Base-by-base conservation (phyloP, 805 yeast species). In the Kazachstania taianensis region DNA sequence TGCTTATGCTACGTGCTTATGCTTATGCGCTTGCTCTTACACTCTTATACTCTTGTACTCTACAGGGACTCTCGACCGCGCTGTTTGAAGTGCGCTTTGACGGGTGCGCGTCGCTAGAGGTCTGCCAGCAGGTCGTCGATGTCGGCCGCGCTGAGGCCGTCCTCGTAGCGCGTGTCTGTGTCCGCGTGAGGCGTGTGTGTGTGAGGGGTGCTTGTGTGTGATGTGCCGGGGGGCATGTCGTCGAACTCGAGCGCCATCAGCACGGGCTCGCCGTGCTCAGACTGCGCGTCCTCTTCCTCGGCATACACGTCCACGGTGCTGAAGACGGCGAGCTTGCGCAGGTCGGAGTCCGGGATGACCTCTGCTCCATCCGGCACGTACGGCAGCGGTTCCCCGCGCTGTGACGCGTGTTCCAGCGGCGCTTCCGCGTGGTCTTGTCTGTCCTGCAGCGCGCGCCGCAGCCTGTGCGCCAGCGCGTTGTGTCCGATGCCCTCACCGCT, bases 311-410 rank as follows among this genome's bases (percentile, higher is more conserved):
- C 37, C 17, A 20, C 7, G 7, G 37, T 26, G 27, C 18, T n/a
- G n/a, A n/a, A n/a, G n/a, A n/a, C n/a, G 25, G 7, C 13, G 5
- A 13, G 29, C n/a, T n/a, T n/a, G n/a, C n/a, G n/a, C n/a, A n/a
- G n/a, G n/a, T n/a, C n/a, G n/a, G n/a, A n/a, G n/a, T n/a, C n/a
- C n/a, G n/a, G n/a, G n/a, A n/a, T n/a, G n/a, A n/a, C n/a, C n/a
- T n/a, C n/a, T n/a, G n/a, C n/a, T 28, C 65, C 67, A 41, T 58
- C 45, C 18, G 80, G 79, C 5, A 59, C 50, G 40, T 69, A 65
- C 2, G 67, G 25, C 25, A 22, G 25, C 64, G 17, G 65, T 42
- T 16, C 63, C 68, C 3, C 55, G 56, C 20, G 53, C 55, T 24
- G 48, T 51, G 16, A 53, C 50, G 5, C 80, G 71, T 16, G 66